Percentiles rank a stretch among this genome's conserved stretches.
Conservation (phyloP, 768 basidiomycete species). For the Lentinula boryana region DNA sequence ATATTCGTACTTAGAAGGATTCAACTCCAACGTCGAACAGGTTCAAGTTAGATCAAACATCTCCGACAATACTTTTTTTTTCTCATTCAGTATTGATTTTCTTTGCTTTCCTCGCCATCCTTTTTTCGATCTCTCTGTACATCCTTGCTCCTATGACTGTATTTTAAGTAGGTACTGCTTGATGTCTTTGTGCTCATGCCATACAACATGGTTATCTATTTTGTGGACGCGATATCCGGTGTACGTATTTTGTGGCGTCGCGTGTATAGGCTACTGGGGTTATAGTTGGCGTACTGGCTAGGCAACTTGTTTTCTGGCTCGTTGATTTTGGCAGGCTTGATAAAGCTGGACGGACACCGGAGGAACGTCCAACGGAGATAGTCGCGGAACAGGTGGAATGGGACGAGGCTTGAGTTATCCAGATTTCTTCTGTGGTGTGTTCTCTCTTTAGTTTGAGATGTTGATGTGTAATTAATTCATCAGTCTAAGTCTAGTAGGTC, state of each 20-base stretch:
- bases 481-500: too few relatives aligned
- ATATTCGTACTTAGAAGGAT: too few relatives aligned
- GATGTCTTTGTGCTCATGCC: constrained; percentile 42
- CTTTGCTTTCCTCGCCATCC: constrained; percentile 14
- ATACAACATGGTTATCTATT: constrained; percentile 27
- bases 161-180: constrained; percentile 30
- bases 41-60: too few relatives aligned
- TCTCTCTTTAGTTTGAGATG: neutral
- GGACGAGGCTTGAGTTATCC: neutral
- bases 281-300: constrained; percentile 34
- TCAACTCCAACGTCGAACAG: too few relatives aligned
- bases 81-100: too few relatives aligned
- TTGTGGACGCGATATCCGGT: constrained; percentile 44
- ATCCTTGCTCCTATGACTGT: constrained; percentile 43
- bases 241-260: constrained; percentile 51
- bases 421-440: neutral
- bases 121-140: constrained; percentile 28
- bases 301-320: neutral
- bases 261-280: constrained; percentile 48
- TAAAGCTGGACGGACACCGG: neutral
- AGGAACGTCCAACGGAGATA: neutral
- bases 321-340: neutral
- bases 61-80: too few relatives aligned
- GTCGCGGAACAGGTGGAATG: neutral
- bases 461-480: too few relatives aligned